Percentiles rank a stretch among this genome's conserved stretches.
phyloP scores from a whole-genome alignment of 441 rosid genomes.

The Manihot esculenta region DNA sequence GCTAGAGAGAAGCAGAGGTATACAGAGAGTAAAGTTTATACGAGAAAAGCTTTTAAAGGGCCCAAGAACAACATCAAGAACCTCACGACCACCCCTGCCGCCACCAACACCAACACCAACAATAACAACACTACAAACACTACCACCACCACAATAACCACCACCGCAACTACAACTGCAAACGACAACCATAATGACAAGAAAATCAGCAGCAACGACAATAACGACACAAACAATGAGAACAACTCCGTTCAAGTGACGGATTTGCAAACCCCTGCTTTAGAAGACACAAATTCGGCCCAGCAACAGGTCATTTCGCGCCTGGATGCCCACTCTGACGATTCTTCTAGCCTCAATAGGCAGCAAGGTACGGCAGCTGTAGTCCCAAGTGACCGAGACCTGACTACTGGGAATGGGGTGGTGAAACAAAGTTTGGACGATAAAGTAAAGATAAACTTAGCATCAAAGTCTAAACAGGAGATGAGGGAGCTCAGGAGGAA shows the following conservation, averaged over 20 bases:
- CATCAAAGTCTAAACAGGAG: slow-evolving; percentile 55
- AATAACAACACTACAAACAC: too few species aligned
- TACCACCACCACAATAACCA: too few species aligned
- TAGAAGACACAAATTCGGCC: slow-evolving; percentile 29
- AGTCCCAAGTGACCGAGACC: slow-evolving; percentile 20
- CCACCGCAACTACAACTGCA: too few species aligned
- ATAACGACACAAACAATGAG: slow-evolving; percentile 8
- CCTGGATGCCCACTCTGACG: slow-evolving; percentile 40
- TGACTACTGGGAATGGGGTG: slow-evolving; percentile 40
- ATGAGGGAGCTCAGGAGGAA: slow-evolving; percentile 63
- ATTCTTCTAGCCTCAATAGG: slow-evolving; percentile 36
- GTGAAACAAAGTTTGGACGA: slow-evolving; percentile 43
- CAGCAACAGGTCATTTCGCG: slow-evolving; percentile 32
- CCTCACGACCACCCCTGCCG: slow-evolving; percentile 1
- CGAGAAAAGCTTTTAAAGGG: slow-evolving; percentile 69
- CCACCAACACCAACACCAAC: too few species aligned
- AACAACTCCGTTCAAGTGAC: slow-evolving; percentile 24
- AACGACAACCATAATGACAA: too few species aligned
- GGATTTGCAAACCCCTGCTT: slow-evolving; percentile 32
- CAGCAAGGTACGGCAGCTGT: slow-evolving; percentile 23
- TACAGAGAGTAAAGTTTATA: slow-evolving; percentile 62
- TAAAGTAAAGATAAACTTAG: slow-evolving; percentile 52
- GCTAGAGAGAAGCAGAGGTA: slow-evolving; percentile 64
- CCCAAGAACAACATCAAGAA: slow-evolving; percentile 34
- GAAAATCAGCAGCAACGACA: too few species aligned